phyloP scores from a whole-genome alignment of 257 asterid species.

The Echites panduratus region DNA sequence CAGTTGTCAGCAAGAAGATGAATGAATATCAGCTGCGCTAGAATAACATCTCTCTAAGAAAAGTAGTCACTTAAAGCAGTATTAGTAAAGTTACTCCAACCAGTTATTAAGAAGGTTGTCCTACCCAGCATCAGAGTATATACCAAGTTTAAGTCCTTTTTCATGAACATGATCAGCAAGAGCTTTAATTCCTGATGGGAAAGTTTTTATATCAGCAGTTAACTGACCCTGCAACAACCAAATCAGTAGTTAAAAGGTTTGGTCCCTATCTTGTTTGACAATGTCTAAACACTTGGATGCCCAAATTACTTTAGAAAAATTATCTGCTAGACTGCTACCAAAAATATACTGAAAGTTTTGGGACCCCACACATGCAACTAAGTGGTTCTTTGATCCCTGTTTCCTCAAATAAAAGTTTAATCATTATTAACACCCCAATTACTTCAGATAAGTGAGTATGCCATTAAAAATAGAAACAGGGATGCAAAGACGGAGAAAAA shows the following conservation, averaged over 20 bases:
- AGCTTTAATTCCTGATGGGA: constrained; percentile 83
- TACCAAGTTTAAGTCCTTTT: constrained; percentile 88
- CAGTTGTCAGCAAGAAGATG: constrained; percentile 19
- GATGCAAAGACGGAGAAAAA: not conserved
- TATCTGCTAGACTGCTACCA: too few relatives aligned
- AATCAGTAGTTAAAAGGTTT: not conserved
- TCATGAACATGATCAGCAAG: constrained; percentile 88
- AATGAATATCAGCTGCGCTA: constrained; percentile 6
- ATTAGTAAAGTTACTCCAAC: constrained; percentile 7
- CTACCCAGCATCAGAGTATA: constrained; percentile 99
- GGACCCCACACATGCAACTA: too few relatives aligned
- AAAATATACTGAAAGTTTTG: too few relatives aligned
- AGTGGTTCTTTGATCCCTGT: too few relatives aligned
- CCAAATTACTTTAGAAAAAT: too few relatives aligned
- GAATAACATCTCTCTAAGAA: not conserved
- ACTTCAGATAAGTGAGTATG: not conserved
- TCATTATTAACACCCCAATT: not conserved
- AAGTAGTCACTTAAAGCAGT: constrained; percentile 2
- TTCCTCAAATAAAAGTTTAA: not conserved
- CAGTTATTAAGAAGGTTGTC: constrained; percentile 19
- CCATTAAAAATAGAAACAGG: not conserved
- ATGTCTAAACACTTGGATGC: too few relatives aligned
- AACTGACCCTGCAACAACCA: constrained; percentile 64
- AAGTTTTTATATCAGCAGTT: constrained; percentile 54
- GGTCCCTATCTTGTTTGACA: too few relatives aligned